Percentiles rank a stretch among this genome's conserved stretches.
Conservation (phyloP, 1,284 basidiomycete genomes). For the Boletellus deceptivus region DNA sequence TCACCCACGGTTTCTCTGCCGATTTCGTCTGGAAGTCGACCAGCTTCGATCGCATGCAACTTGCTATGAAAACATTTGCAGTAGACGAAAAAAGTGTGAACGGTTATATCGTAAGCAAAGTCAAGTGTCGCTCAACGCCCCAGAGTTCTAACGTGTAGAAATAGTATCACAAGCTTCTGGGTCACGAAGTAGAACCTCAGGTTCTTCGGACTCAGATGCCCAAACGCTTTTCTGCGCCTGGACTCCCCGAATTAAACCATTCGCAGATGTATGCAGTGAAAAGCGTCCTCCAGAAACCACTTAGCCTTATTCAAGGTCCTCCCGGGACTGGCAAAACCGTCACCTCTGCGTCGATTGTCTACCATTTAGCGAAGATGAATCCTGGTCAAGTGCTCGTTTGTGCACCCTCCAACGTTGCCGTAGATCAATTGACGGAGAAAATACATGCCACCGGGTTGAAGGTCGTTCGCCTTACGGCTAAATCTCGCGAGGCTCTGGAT, state of each 20-base stretch:
- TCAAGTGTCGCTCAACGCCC: not conserved
- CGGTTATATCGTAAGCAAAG: conserved; percentile 79
- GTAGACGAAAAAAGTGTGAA: conserved; percentile 99
- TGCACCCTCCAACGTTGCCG: conserved; percentile 98
- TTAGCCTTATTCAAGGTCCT: conserved; percentile 97
- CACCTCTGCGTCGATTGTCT: conserved; percentile 98
- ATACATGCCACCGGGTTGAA: conserved; percentile 97
- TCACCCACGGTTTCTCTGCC: conserved; percentile 92
- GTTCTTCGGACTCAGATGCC: conserved; percentile 91
- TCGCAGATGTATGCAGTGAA: conserved; percentile 99
- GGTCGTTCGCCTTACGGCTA: conserved; percentile 96
- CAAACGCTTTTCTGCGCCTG: conserved; percentile 94
- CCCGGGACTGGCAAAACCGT: conserved; percentile 99
- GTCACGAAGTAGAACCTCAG: conserved; percentile 93
- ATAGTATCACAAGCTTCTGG: conserved; percentile 96
- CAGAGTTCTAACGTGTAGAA: conserved; percentile 12
- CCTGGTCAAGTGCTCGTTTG: conserved; percentile 98
- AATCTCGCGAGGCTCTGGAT: conserved; percentile 96
- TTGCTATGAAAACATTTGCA: conserved; percentile 99
- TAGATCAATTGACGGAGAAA: conserved; percentile 98
- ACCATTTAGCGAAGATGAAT: conserved; percentile 99
- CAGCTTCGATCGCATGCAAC: conserved; percentile 98
- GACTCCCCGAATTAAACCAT: conserved; percentile 97
- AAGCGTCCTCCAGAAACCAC: conserved; percentile 96
- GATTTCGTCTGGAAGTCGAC: conserved; percentile 99